Percentiles rank a stretch among this genome's conserved stretches.
Conservation (phyloP, 495 filamentous ascomycete genomes). For the Xylaria palmicola region DNA sequence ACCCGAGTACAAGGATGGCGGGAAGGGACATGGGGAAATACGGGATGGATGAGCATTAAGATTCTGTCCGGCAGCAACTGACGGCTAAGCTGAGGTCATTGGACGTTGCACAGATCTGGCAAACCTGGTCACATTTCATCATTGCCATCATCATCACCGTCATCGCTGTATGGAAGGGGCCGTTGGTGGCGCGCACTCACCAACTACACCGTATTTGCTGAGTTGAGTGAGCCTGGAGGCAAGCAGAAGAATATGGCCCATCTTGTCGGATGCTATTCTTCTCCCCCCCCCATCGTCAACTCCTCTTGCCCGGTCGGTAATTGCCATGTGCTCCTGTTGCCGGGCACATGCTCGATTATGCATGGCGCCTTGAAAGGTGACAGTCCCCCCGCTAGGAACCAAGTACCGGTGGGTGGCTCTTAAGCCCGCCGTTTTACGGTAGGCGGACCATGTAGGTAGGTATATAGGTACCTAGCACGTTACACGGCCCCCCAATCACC, state of each 20-base stretch:
- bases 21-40: no score
- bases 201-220: no score
- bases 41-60: background rate
- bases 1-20: no score
- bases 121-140: conserved; percentile 5
- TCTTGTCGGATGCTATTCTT: background rate
- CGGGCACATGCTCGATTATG: conserved; percentile 2
- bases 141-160: no score
- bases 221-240: no score
- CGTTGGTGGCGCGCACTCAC: no score
- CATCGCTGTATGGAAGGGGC: no score
- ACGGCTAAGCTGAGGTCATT: background rate
- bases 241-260: background rate
- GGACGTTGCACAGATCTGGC: background rate
- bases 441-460: background rate
- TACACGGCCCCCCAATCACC: no score
- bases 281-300: background rate
- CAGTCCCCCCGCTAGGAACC: conserved; percentile 8
- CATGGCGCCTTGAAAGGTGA: background rate
- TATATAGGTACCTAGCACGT: background rate
- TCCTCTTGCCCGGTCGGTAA: background rate
- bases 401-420: background rate
- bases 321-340: conserved; percentile 9
- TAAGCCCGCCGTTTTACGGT: conserved; percentile 3
- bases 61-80: background rate